These are phyloP conservation scores for Leishmania tropica DNA, from an alignment of 208 protist genomes.

Conservation along the genomic window DNA sequence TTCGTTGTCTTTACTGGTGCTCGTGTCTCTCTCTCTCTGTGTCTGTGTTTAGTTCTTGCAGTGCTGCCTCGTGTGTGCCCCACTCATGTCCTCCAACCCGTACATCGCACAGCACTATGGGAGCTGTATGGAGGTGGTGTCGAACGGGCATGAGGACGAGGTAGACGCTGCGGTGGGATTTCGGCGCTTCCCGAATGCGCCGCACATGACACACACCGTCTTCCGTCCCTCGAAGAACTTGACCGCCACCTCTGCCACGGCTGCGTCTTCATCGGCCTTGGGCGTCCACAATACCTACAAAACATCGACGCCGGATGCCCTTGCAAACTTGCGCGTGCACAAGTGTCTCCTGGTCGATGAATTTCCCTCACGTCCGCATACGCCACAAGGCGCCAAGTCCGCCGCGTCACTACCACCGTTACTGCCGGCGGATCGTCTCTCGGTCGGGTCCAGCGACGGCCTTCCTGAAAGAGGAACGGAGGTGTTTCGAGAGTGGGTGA, in stretches of 20 bases:
- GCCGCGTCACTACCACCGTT: conserved; percentile 29
- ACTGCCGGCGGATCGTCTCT: conserved; percentile 23
- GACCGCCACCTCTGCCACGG: background rate
- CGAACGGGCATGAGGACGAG: conserved; percentile 20
- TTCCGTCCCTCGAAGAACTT: conserved; percentile 45
- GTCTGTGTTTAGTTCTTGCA: conserved; percentile 13
- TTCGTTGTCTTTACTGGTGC: background rate
- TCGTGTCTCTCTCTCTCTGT: background rate
- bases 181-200: conserved; percentile 47
- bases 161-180: conserved; percentile 54
- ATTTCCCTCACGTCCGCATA: conserved; percentile 41
- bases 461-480: conserved; percentile 13
- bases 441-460: conserved; percentile 2
- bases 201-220: conserved; percentile 68
- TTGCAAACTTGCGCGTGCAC: conserved; percentile 2
- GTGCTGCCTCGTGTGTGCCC: conserved; percentile 10
- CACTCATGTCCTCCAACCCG: conserved; percentile 66
- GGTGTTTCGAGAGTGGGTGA: conserved; percentile 24
- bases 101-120: conserved; percentile 79
- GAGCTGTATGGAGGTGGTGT: conserved; percentile 33
- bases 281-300: background rate
- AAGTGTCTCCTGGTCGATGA: conserved; percentile 21
- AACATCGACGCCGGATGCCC: conserved; percentile 4
- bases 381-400: conserved; percentile 14
- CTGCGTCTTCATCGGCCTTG: background rate